Base-by-base conservation (phyloP, 2,329 filamentous ascomycete genomes). In the Microascus cirrosus region DNA sequence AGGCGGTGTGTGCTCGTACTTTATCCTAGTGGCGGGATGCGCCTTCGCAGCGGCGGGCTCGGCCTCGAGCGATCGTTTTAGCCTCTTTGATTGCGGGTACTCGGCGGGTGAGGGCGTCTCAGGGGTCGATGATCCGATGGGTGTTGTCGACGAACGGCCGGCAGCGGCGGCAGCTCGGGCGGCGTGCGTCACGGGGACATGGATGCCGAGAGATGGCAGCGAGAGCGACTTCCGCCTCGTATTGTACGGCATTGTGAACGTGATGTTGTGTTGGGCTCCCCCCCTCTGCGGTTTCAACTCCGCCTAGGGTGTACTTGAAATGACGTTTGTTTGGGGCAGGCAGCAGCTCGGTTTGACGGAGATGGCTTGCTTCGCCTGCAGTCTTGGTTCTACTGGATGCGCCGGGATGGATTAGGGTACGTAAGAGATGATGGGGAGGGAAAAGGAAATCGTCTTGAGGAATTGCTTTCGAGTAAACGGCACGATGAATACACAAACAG, bases 151-250 rank as follows among this genome's bases (percentile, higher is more conserved):
- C 2, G 66, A 63, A 28, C 60, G 57, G 64, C 65, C 67, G 67
- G 65, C 72, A 58, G 61, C 60, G 68, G 77, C 68, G 70, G 77
- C 74, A 73, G 77, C 74, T 73, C 83, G 77, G 62, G 82, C 74
- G 66, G 84, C 80, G 66, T 85, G 77, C 65, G 80, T 77, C 66
- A 87, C 82, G 63, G 89, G 86, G 63, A 96, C 79, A 67, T 94
- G 89, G 66, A 97, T 96, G 70, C 94, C 94, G 67, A 97, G 82
- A 64, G 91, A 95, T 60, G 90, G 89, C 68, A 97, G 79, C 62
- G 92, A 96, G 64, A 99, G 78, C 69, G 91, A 96, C 79, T 97
- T 97, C 73, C 92, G 87, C 74, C 93, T 89, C 65, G 93, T 97
- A 74, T 96, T 96, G 80, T 96, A 96, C 69, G 87, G 88, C 90